Evolutionary conservation across 2,329 filamentous ascomycete genomes (phyloP), one percentile per base, ranked within the genome.

Genomic region (Camptophora hylomeconis): DNA sequence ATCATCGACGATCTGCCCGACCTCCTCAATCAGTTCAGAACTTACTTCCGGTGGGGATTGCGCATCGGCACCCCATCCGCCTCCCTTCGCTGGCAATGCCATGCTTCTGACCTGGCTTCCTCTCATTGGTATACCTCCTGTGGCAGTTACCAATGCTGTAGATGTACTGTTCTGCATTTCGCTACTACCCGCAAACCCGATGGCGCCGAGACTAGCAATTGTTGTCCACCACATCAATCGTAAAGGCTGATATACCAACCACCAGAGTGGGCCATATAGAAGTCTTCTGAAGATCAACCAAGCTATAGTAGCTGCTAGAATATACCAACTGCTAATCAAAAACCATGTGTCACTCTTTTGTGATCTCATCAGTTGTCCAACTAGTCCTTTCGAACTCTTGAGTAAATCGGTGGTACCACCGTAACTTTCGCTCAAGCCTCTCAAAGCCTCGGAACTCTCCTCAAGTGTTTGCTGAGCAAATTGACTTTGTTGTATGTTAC

Each of bases 311-410:
- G 60, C 69, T 13, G 79, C 48, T 10, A 95, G 67, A 44, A 94
- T 66, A 50, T 86, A 92, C 41, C 95, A 75, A 2, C 86, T 74
- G 20, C 81, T 92, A 56, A 89, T 80, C 18, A 98, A 69, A 51
- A 98, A 98, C 89, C 89, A 98, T 2, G 86, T 94, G 51, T 98
- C 89, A 41, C 79, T 89, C 65, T 98, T 98, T 50, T 92, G 83
- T 39, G 81, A 89, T 37, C 73, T 72, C 25, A 95, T 60, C 24
- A 98, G 62, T 11, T 81, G 82, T 5, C 73, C 72, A 5, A 94
- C 69, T 11, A 98, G 62, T 31, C 75, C 75, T 40, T 72, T 69
- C 24, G 80, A 86, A 32, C 71, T 79, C 3, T 70, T 65, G 20
- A 98, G 65, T 48, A 94, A 67, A 8, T 71, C 70, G 45, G 87